Conservation (phyloP, 371 early-diverging fungal genomes). For the Mortierella sp. region DNA sequence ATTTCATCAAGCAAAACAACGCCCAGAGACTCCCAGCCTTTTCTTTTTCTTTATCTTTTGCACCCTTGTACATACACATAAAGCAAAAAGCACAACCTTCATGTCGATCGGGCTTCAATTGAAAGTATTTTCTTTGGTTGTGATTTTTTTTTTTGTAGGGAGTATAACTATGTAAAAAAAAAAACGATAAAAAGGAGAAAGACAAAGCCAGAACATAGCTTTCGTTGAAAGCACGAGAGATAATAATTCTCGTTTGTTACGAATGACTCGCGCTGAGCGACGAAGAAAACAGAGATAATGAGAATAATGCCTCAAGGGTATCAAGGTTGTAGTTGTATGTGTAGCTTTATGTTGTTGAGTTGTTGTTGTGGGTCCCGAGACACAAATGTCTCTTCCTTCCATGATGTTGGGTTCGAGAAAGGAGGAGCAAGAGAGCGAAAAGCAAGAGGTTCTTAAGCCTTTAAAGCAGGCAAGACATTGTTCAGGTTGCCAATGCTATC, state of each 20-base stretch:
- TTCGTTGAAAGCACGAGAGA: not conserved
- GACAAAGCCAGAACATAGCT: not conserved
- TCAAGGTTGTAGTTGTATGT: not conserved
- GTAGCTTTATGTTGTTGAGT: not conserved
- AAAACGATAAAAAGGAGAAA: not conserved
- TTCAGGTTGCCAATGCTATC: conserved; percentile 58
- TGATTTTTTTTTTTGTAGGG: not conserved
- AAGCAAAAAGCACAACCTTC: not conserved
- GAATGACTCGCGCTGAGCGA: too few relatives aligned
- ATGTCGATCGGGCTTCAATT: not conserved
- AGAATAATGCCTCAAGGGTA: not conserved
- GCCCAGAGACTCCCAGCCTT: not conserved
- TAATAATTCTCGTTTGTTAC: too few relatives aligned
- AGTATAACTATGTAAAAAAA: not conserved
- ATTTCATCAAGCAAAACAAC: not conserved
- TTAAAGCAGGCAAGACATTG: conserved; percentile 47
- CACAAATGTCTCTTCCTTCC: not conserved
- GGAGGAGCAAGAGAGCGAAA: not conserved
- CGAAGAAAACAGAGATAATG: not conserved
- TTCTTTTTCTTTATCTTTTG: not conserved
- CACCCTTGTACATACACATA: not conserved
- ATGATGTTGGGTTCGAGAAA: not conserved
- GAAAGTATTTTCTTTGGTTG: not conserved
- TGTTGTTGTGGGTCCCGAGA: not conserved
- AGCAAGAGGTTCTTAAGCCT: not conserved